A percentile compares a stretch with the other conserved stretches of the same genome.
Evolutionary conservation across 129 eudicot species (phyloP).

Genomic region (Ambrosia trifida): DNA sequence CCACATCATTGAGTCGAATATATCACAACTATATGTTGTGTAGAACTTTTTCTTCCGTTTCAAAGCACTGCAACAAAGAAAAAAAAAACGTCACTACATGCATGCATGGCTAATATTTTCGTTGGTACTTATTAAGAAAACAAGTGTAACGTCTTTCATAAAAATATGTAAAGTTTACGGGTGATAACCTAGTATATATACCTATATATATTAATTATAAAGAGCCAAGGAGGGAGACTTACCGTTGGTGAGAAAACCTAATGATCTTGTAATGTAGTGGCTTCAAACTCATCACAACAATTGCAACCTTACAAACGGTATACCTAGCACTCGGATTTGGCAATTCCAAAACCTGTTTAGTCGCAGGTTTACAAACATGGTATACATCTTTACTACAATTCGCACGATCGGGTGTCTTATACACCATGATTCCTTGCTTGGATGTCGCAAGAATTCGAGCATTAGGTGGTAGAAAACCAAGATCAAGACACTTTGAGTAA

Average conservation of each 20-base stretch:
- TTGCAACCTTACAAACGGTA: not conserved
- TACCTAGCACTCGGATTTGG: conserved; percentile 17
- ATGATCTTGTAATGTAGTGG: conserved; percentile 31
- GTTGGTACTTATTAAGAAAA: too few relatives aligned
- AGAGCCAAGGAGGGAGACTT: not conserved
- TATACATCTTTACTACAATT: not conserved
- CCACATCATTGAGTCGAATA: conserved; percentile 5
- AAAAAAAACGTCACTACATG: not conserved
- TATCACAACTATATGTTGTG: conserved; percentile 6
- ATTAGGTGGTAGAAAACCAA: not conserved
- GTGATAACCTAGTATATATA: too few relatives aligned
- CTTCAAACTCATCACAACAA: conserved; percentile 10
- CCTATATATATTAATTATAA: too few relatives aligned
- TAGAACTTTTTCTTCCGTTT: not conserved
- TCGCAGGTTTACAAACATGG: conserved; percentile 27
- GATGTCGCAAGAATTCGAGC: conserved; percentile 17
- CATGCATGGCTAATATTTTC: too few relatives aligned
- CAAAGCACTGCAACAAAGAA: not conserved
- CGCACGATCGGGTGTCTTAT: not conserved
- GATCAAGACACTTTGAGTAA: conserved; percentile 11
- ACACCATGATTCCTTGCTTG: conserved; percentile 24
- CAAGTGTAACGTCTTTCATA: too few relatives aligned
- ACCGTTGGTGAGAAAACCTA: conserved; percentile 12
- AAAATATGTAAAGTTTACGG: too few relatives aligned
- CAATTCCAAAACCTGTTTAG: conserved; percentile 15